Base-by-base conservation (phyloP, 2,329 filamentous ascomycete genomes). In the Botrytis paeoniae region DNA sequence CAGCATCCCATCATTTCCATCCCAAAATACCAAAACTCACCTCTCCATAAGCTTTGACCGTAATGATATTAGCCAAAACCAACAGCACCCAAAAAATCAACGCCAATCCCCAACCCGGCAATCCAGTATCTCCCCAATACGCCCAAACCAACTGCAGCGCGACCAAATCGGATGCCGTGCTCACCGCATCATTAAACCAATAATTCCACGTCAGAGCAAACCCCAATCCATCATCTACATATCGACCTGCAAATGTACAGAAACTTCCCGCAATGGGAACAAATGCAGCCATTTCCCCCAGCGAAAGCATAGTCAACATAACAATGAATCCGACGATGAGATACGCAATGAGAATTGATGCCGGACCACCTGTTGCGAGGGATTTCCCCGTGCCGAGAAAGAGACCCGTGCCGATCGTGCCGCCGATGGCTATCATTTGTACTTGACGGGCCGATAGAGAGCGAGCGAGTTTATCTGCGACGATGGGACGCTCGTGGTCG, bases 151-250 rank as follows among this genome's bases (percentile, higher is more conserved):
- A 81, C 78, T 89, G 87, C 48, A 89, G 79, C 0, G 87, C 85
- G 32, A 91, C 87, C 39, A 91, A 81, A 81, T 92, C 89, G 0
- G 88, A 83, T 0, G 89, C 89, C 1, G 86, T 88, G 0, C 85
- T 86, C 0, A 89, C 86, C 1, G 89, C 89, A 80, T 91, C 88
- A 78, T 91, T 91, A 77, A 91, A 90, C 89, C 89, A 91, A 79
- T 88, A 88, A 76, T 88, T 89, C 87, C 86, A 80, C 0, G 86
- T 87, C 43, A 87, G 79, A 4, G 86, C 85, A 74, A 88, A 88
- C 1, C 86, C 86, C 75, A 87, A 84, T 1, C 85, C 84, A 76
- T 87, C 85, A 76, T 88, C 86, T 18, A 88, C 84, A 73, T 86
- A 88, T 64, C 86, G 83, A 16, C 84, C 85, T 25, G 87, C 86